Conservation (phyloP, 495 filamentous ascomycete species). For the Xylaria telfairii region DNA sequence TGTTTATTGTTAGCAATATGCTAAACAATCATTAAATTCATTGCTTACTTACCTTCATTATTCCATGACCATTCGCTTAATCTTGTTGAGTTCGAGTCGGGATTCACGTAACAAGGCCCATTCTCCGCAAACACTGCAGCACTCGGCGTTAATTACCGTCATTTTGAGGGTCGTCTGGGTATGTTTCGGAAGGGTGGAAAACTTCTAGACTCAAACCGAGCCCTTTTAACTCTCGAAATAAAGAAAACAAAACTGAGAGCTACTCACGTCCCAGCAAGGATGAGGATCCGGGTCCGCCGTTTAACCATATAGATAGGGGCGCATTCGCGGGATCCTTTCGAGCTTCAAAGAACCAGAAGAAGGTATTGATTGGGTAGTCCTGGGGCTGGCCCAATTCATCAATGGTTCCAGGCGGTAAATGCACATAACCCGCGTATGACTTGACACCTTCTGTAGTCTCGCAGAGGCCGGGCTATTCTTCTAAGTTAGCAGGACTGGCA, state of each 20-base stretch:
- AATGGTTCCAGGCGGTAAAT: constrained; percentile 36
- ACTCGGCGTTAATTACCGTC: background rate
- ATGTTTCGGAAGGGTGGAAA: background rate
- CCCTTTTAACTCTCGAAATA: background rate
- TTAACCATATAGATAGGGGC: constrained; percentile 42
- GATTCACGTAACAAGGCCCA: constrained; percentile 41
- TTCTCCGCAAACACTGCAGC: constrained; percentile 37
- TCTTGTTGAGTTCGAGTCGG: constrained; percentile 41
- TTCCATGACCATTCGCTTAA: constrained; percentile 44
- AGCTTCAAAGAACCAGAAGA: constrained; percentile 47
- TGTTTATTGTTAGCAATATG: constrained; percentile 27
- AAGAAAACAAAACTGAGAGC: background rate
- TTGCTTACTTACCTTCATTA: constrained; percentile 38
- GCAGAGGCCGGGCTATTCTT: constrained; percentile 39
- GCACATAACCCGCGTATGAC: constrained; percentile 43
- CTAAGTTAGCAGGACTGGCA: background rate
- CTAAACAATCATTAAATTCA: background rate
- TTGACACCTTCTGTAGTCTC: constrained; percentile 42
- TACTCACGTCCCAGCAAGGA: constrained; percentile 33
- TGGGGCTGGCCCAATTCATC: constrained; percentile 37
- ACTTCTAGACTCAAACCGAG: background rate
- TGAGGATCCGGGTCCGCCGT: constrained; percentile 40
- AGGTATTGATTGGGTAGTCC: constrained; percentile 42
- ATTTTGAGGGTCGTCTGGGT: background rate
- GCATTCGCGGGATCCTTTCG: constrained; percentile 53